Evolutionary conservation across 2,329 filamentous ascomycete genomes (phyloP).

Genomic region (Aspergillus luchuensis): DNA sequence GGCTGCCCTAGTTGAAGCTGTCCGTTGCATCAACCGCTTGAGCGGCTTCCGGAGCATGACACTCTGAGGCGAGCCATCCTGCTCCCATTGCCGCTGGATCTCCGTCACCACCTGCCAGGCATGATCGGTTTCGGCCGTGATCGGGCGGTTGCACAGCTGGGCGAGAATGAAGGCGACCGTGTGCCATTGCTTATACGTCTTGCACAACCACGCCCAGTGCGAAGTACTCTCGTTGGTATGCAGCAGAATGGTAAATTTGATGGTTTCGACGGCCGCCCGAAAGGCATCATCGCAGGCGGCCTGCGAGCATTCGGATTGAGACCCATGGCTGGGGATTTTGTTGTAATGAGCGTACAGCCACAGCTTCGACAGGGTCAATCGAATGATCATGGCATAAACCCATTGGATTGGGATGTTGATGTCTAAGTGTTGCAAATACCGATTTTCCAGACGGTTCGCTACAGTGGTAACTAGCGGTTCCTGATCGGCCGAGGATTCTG

Average conservation of each 20-base stretch:
- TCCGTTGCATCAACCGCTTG: slow-evolving; percentile 22
- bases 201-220: slow-evolving; percentile 60
- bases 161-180: slow-evolving; percentile 57
- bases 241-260: slow-evolving; percentile 64
- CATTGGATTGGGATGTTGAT: slow-evolving; percentile 55
- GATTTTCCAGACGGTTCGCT: slow-evolving; percentile 27
- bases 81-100: slow-evolving; percentile 23
- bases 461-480: slow-evolving; percentile 30
- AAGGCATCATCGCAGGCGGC: slow-evolving; percentile 60
- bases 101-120: slow-evolving; percentile 29
- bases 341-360: slow-evolving; percentile 49
- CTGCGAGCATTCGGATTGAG: not conserved
- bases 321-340: not conserved
- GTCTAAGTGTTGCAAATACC: slow-evolving; percentile 38
- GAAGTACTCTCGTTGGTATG: slow-evolving; percentile 58
- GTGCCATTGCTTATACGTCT: slow-evolving; percentile 60
- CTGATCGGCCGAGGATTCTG: slow-evolving; percentile 4
- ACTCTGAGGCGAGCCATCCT: slow-evolving; percentile 8
- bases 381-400: slow-evolving; percentile 62
- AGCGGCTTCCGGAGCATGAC: slow-evolving; percentile 20
- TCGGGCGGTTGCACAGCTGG: slow-evolving; percentile 49
- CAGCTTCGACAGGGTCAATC: slow-evolving; percentile 70
- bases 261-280: slow-evolving; percentile 64
- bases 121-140: slow-evolving; percentile 21
- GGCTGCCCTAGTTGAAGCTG: not conserved